phyloP scores from a whole-genome alignment of 2,329 filamentous ascomycete species.

The Pyrenophora teres region DNA sequence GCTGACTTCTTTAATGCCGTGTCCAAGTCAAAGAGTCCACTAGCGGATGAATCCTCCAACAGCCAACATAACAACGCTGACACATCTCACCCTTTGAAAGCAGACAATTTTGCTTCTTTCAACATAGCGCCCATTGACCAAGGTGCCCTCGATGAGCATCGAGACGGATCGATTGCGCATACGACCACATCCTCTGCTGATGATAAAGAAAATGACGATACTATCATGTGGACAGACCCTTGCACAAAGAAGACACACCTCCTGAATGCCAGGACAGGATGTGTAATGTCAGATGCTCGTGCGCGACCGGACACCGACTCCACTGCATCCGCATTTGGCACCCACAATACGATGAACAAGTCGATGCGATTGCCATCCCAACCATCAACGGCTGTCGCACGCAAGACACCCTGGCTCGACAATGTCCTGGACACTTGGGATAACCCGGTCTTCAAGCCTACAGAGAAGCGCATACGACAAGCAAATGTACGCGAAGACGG shows the following conservation, averaged over 20 bases:
- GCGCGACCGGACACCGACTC: slow-evolving; percentile 12
- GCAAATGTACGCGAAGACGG: slow-evolving; percentile 32
- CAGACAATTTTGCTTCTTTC: slow-evolving; percentile 10
- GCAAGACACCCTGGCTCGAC: slow-evolving; percentile 59
- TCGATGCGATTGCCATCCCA: slow-evolving; percentile 40
- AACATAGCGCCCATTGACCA: slow-evolving; percentile 15
- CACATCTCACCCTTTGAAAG: neutral
- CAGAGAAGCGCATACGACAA: slow-evolving; percentile 51
- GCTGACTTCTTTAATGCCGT: slow-evolving; percentile 38
- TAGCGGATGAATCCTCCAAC: too few species aligned
- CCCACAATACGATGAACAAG: slow-evolving; percentile 31
- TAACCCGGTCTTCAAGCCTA: slow-evolving; percentile 72
- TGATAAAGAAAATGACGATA: slow-evolving; percentile 34
- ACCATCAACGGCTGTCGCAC: slow-evolving; percentile 8
- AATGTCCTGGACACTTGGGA: slow-evolving; percentile 68
- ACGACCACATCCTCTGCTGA: neutral
- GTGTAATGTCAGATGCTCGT: slow-evolving; percentile 34
- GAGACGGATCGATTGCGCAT: neutral
- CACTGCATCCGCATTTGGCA: neutral
- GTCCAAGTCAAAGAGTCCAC: slow-evolving; percentile 12
- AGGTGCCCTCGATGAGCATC: slow-evolving; percentile 14
- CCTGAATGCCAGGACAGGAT: slow-evolving; percentile 63
- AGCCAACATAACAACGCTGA: too few species aligned
- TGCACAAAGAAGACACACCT: slow-evolving; percentile 57
- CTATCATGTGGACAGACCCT: slow-evolving; percentile 65